phyloP scores from a whole-genome alignment of 306 rosid genomes.

The Vigna reflexopilosa region DNA sequence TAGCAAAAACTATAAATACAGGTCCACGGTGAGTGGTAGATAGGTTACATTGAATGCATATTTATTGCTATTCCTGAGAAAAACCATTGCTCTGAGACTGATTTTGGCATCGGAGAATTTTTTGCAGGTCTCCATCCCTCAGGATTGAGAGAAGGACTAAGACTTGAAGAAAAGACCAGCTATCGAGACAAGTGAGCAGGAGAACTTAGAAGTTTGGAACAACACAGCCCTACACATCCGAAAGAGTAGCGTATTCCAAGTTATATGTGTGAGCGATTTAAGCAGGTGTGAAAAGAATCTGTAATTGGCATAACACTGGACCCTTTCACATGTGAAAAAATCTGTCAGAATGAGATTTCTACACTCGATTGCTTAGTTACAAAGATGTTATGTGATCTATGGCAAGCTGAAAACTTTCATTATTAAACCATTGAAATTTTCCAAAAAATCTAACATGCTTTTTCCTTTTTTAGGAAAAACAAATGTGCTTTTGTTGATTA shows the following conservation, averaged over 20 bases:
- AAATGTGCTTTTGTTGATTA: neutral
- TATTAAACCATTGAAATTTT: constrained; percentile 3
- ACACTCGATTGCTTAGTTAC: neutral
- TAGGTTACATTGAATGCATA: too few relatives aligned
- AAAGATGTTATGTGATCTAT: neutral
- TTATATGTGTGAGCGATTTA: neutral
- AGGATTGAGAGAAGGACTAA: too few relatives aligned
- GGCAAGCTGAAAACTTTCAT: constrained; percentile 4
- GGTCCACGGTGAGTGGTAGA: too few relatives aligned
- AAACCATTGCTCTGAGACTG: too few relatives aligned
- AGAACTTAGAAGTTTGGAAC: too few relatives aligned
- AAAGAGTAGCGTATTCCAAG: neutral
- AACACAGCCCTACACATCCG: too few relatives aligned
- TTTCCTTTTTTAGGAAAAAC: neutral
- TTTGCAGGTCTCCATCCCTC: too few relatives aligned
- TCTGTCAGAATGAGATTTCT: neutral
- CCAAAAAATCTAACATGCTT: neutral
- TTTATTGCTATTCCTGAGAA: too few relatives aligned
- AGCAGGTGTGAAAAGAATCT: constrained; percentile 6
- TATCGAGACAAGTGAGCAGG: too few relatives aligned
- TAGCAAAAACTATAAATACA: too few relatives aligned
- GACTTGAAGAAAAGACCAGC: too few relatives aligned
- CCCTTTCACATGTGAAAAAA: neutral
- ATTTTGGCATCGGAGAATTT: too few relatives aligned
- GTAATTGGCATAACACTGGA: neutral